Evolutionary conservation across 225 moss, liverwort and hornwort genomes (phyloP).

Genomic region (Physcomitrium patens): DNA sequence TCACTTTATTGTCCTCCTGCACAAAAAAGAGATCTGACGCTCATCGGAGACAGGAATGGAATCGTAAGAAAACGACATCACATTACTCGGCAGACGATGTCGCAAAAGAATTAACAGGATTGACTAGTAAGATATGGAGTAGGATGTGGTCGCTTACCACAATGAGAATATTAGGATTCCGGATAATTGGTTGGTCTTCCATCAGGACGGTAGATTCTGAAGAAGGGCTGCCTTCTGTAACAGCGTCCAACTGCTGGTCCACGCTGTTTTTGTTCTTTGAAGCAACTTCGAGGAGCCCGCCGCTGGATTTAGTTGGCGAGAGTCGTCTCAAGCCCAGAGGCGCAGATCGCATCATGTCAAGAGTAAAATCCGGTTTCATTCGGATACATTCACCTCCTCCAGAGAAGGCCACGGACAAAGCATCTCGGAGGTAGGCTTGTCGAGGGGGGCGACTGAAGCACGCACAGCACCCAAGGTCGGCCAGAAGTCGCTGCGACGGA

Average conservation of each 20-base stretch:
- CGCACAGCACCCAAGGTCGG: slow-evolving; percentile 54
- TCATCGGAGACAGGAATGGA: neutral
- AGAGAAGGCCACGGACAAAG: slow-evolving; percentile 45
- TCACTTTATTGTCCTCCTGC: slow-evolving; percentile 65
- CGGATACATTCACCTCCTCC: slow-evolving; percentile 38
- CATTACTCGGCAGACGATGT: neutral
- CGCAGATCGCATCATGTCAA: slow-evolving; percentile 36
- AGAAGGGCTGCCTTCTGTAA: slow-evolving; percentile 4
- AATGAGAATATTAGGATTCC: slow-evolving; percentile 42
- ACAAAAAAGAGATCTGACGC: neutral
- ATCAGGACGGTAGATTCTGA: neutral
- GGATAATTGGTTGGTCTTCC: neutral
- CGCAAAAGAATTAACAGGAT: no score
- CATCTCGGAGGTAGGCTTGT: slow-evolving; percentile 53
- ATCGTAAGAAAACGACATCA: neutral
- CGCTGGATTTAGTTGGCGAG: slow-evolving; percentile 11
- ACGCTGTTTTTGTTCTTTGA: slow-evolving; percentile 31
- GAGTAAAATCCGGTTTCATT: slow-evolving; percentile 47
- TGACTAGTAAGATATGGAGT: no score
- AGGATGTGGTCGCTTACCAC: slow-evolving; percentile 37
- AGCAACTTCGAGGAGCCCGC: slow-evolving; percentile 25
- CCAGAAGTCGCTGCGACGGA: slow-evolving; percentile 40
- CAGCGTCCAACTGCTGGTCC: slow-evolving; percentile 21
- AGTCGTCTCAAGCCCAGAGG: slow-evolving; percentile 34
- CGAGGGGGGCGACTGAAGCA: slow-evolving; percentile 48